Evolutionary conservation across 2,329 filamentous ascomycete genomes (phyloP).

Genomic region (Myriosclerotinia duriaeana): DNA sequence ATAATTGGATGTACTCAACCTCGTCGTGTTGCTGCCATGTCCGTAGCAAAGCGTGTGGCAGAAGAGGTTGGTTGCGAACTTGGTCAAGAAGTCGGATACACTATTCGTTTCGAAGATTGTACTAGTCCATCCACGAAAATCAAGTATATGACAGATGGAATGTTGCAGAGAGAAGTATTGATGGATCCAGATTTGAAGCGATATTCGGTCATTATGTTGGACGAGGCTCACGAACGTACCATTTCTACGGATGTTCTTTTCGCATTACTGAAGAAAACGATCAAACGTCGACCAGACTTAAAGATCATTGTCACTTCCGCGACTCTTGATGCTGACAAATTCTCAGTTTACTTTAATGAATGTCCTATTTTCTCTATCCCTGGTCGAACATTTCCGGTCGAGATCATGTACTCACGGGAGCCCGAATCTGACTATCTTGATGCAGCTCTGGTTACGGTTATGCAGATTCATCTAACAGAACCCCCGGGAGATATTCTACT

Average conservation of each 20-base stretch:
- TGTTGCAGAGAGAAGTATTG: slow-evolving; percentile 93
- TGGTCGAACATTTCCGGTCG: slow-evolving; percentile 90
- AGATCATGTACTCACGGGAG: slow-evolving; percentile 91
- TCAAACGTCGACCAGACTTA: slow-evolving; percentile 80
- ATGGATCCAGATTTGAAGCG: slow-evolving; percentile 84
- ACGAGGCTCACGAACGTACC: slow-evolving; percentile 96
- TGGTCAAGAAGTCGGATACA: slow-evolving; percentile 93
- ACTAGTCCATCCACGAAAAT: slow-evolving; percentile 86
- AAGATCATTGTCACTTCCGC: slow-evolving; percentile 97
- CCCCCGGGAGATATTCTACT: slow-evolving; percentile 91
- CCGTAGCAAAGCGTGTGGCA: slow-evolving; percentile 92
- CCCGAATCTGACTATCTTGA: slow-evolving; percentile 96
- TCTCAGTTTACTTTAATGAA: slow-evolving; percentile 92
- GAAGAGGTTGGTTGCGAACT: slow-evolving; percentile 92
- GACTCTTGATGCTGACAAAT: slow-evolving; percentile 95
- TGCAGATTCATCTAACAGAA: slow-evolving; percentile 96
- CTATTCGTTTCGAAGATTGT: slow-evolving; percentile 94
- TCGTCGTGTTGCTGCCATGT: slow-evolving; percentile 95
- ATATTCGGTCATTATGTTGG: slow-evolving; percentile 96
- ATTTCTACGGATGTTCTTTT: slow-evolving; percentile 96
- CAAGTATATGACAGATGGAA: slow-evolving; percentile 99
- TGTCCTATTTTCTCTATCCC: slow-evolving; percentile 97
- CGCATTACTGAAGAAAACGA: slow-evolving; percentile 87
- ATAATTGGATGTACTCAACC: slow-evolving; percentile 97
- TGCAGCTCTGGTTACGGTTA: slow-evolving; percentile 89